Conservation (phyloP, 2,329 filamentous ascomycete genomes). For the Fusarium avenaceum region DNA sequence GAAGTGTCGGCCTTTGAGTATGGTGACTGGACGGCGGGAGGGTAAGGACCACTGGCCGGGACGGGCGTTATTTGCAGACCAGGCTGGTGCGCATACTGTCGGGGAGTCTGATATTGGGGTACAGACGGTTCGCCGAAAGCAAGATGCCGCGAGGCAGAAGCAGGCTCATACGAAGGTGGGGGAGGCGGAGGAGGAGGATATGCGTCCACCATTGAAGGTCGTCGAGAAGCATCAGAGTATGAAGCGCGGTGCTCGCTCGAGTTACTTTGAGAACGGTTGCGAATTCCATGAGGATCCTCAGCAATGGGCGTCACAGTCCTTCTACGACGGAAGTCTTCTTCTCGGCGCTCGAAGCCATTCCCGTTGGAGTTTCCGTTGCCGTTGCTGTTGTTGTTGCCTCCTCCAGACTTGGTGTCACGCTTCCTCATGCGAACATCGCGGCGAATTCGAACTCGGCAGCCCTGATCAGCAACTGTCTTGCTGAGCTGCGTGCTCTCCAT, state of each 20-base stretch:
- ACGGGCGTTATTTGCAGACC: slow-evolving; percentile 53
- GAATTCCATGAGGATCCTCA: slow-evolving; percentile 54
- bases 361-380: slow-evolving; percentile 58
- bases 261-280: slow-evolving; percentile 72
- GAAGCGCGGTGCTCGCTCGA: slow-evolving; percentile 64
- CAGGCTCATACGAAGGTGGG: slow-evolving; percentile 53
- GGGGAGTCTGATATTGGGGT: slow-evolving; percentile 54
- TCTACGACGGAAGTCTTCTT: slow-evolving; percentile 69
- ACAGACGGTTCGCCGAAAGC: slow-evolving; percentile 53
- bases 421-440: slow-evolving; percentile 94
- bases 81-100: slow-evolving; percentile 56
- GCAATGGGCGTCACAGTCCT: slow-evolving; percentile 55
- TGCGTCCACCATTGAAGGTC: slow-evolving; percentile 64
- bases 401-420: slow-evolving; percentile 75
- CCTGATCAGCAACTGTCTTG: slow-evolving; percentile 93
- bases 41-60: slow-evolving; percentile 53
- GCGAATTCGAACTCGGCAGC: slow-evolving; percentile 94
- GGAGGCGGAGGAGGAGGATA: slow-evolving; percentile 56
- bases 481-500: slow-evolving; percentile 90
- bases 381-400: slow-evolving; percentile 59
- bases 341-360: slow-evolving; percentile 69
- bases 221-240: slow-evolving; percentile 60
- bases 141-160: slow-evolving; percentile 51
- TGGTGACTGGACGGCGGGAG: slow-evolving; percentile 56
- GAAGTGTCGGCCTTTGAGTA: slow-evolving; percentile 56